Percentiles rank a stretch among this genome's conserved stretches.
phyloP scores from a whole-genome alignment of 805 yeast species.

The Ogataea saltuana region DNA sequence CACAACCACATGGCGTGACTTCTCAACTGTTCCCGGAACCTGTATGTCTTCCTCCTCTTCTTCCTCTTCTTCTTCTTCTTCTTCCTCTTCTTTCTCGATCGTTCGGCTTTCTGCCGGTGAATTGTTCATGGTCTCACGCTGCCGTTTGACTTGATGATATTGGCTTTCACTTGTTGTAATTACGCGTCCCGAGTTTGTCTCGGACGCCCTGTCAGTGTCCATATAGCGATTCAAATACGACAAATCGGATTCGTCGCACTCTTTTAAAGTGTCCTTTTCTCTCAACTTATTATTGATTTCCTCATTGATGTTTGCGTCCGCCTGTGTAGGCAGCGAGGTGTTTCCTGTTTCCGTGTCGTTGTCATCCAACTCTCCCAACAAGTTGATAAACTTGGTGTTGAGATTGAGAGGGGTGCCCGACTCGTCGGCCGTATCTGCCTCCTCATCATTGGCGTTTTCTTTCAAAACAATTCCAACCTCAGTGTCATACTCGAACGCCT shows the following conservation, averaged over 20 bases:
- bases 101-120: constrained; percentile 7
- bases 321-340: constrained; percentile 23
- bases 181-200: neutral
- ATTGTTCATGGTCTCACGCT: too few species aligned
- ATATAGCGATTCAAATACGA: constrained; percentile 13
- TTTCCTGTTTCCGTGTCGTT: constrained; percentile 13
- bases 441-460: constrained; percentile 17
- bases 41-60: constrained; percentile 17
- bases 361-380: constrained; percentile 10
- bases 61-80: neutral
- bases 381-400: constrained; percentile 16
- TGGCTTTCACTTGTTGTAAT: neutral
- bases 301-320: constrained; percentile 24
- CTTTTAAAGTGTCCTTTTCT: constrained; percentile 13
- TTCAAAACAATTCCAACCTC: constrained; percentile 31
- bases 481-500: constrained; percentile 28
- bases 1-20: constrained; percentile 8
- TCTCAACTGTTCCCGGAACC: constrained; percentile 28
- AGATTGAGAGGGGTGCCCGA: constrained; percentile 29
- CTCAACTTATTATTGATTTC: constrained; percentile 21
- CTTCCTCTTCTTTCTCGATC: too few species aligned
- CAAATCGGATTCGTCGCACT: constrained; percentile 11
- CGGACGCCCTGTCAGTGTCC: neutral
- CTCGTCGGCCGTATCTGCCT: constrained; percentile 21
- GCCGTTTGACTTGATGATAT: too few species aligned